phyloP scores from a whole-genome alignment of 2,329 filamentous ascomycete genomes.

The Magnaporthiopsis incrustans region DNA sequence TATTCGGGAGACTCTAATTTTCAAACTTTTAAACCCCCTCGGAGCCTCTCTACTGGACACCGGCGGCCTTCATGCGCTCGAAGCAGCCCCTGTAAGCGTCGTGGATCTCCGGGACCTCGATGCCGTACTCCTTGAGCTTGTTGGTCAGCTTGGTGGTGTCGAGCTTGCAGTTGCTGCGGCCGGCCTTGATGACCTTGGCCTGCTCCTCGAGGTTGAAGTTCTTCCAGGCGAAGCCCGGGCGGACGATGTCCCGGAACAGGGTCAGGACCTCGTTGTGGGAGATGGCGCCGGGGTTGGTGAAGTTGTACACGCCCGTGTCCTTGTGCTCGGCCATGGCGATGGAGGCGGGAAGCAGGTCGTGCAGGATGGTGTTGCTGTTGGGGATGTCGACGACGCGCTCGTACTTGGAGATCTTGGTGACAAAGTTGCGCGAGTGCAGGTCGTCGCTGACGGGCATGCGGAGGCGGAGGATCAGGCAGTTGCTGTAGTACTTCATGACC shows the following conservation, averaged over 20 bases:
- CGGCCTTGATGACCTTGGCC: constrained; percentile 59
- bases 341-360: constrained; percentile 54
- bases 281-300: constrained; percentile 62
- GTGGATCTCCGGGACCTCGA: constrained; percentile 52
- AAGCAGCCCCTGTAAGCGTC: constrained; percentile 55
- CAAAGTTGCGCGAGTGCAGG: constrained; percentile 57
- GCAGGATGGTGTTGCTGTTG: constrained; percentile 60
- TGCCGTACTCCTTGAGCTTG: constrained; percentile 52
- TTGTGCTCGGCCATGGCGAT: constrained; percentile 52
- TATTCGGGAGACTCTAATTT: neutral
- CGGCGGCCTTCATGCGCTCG: constrained; percentile 52
- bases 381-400: constrained; percentile 58
- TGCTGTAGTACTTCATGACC: constrained; percentile 54
- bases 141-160: constrained; percentile 53
- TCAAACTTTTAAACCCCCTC: neutral
- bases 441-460: constrained; percentile 65
- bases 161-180: constrained; percentile 57
- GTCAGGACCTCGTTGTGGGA: constrained; percentile 61
- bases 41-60: constrained; percentile 32
- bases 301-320: constrained; percentile 60
- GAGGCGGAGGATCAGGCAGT: constrained; percentile 55
- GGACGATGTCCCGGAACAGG: constrained; percentile 55
- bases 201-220: constrained; percentile 62
- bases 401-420: constrained; percentile 61
- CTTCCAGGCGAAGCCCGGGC: constrained; percentile 52